A percentile compares a stretch with the other conserved stretches of the same genome.
Conservation (phyloP, 805 yeast genomes). For the Lachancea thermotolerans region DNA sequence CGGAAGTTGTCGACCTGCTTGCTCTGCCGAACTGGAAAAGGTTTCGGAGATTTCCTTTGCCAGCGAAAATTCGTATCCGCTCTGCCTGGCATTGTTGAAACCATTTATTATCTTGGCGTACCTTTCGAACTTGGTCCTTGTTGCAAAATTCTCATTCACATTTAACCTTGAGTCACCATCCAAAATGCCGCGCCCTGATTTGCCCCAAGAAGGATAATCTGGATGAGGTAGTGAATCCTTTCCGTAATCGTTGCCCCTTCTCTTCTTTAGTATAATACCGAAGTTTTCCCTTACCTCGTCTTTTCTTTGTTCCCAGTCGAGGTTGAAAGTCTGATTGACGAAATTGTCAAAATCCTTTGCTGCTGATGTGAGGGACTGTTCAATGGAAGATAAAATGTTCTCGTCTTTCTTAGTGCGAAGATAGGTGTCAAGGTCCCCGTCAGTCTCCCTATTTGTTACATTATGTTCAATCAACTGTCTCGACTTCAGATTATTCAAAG, state of each 20-base stretch:
- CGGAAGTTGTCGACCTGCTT: slow-evolving; percentile 60
- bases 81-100: slow-evolving; percentile 63
- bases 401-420: slow-evolving; percentile 71
- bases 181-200: slow-evolving; percentile 22
- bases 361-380: slow-evolving; percentile 65
- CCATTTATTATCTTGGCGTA: slow-evolving; percentile 67
- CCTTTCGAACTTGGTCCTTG: slow-evolving; percentile 56
- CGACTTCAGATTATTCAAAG: slow-evolving; percentile 40
- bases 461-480: slow-evolving; percentile 32
- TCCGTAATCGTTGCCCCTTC: slow-evolving; percentile 6
- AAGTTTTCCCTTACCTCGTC: slow-evolving; percentile 66
- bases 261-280: slow-evolving; percentile 44
- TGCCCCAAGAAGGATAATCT: slow-evolving; percentile 26
- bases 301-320: slow-evolving; percentile 81
- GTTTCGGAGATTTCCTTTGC: slow-evolving; percentile 54
- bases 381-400: slow-evolving; percentile 74
- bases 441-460: slow-evolving; percentile 14
- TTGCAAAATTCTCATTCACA: slow-evolving; percentile 37
- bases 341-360: slow-evolving; percentile 77
- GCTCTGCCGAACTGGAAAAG: slow-evolving; percentile 50
- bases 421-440: slow-evolving; percentile 52
- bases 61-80: slow-evolving; percentile 45
- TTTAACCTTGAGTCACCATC: slow-evolving; percentile 34
- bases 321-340: slow-evolving; percentile 61
- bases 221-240: slow-evolving; percentile 16